Percentiles rank a stretch among this genome's conserved stretches.
Conservation (phyloP, 2,329 filamentous ascomycete species). For the Penicillium sp. region DNA sequence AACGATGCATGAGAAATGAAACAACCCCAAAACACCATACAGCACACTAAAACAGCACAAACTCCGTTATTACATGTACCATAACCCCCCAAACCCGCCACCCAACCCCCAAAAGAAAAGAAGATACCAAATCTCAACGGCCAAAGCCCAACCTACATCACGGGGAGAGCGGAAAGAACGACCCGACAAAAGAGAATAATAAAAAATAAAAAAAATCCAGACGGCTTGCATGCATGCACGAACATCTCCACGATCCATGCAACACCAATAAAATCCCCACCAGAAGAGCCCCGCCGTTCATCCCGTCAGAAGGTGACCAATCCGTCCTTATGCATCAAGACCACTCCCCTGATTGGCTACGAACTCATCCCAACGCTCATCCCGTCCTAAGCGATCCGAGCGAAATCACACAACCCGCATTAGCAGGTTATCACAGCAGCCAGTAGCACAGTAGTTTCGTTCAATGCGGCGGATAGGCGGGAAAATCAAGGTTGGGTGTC, state of each 20-base stretch:
- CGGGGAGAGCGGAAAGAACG: not conserved
- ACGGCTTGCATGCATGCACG: constrained; percentile 1
- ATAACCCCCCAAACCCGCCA: not conserved
- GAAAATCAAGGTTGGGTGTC: not conserved
- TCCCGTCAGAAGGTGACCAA: constrained; percentile 16
- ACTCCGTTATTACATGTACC: not conserved
- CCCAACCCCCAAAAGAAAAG: not conserved
- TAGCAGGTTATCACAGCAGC: not conserved
- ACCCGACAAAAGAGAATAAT: not conserved
- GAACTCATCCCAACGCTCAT: constrained; percentile 1
- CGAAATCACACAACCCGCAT: not conserved
- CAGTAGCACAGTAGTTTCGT: not conserved
- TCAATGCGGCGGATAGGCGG: not conserved
- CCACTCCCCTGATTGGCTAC: constrained; percentile 8
- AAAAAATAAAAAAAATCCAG: not conserved
- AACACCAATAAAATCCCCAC: not conserved
- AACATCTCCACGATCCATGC: constrained; percentile 6
- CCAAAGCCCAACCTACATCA: not conserved
- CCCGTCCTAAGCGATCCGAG: not conserved
- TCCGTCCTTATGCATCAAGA: constrained; percentile 6
- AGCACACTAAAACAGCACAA: not conserved
- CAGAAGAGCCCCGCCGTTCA: constrained; percentile 18
- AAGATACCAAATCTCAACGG: not conserved
- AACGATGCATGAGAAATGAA: no score
- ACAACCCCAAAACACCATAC: no score